These are phyloP conservation scores for Fagopyrum esculentum DNA, from an alignment of 148 eudicot species.

Conservation along the genomic window DNA sequence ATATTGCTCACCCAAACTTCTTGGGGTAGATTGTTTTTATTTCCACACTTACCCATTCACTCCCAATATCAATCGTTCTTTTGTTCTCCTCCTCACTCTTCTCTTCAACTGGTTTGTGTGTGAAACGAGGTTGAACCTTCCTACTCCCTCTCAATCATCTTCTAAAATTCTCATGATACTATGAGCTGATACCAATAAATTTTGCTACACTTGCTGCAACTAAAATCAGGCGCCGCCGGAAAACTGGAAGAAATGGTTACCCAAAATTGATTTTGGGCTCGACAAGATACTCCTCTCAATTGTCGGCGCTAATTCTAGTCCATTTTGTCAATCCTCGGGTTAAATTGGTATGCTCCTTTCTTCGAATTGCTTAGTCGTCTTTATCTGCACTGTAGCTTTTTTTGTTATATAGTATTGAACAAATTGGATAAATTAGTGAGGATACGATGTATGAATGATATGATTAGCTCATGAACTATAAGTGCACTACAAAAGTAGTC, in stretches of 20 bases:
- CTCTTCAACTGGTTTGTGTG: too few relatives aligned
- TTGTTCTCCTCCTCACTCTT: too few relatives aligned
- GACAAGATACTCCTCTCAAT: conserved; percentile 65
- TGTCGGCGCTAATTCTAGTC: conserved; percentile 81
- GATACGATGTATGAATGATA: not conserved
- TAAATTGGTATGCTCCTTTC: conserved; percentile 34
- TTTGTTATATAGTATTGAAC: not conserved
- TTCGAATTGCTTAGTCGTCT: not conserved
- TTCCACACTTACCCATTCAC: too few relatives aligned
- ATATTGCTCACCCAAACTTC: too few relatives aligned
- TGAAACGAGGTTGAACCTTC: too few relatives aligned
- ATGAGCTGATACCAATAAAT: too few relatives aligned
- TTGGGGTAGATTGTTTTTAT: too few relatives aligned
- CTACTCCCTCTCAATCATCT: too few relatives aligned
- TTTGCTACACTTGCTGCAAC: not conserved
- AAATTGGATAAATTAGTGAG: not conserved
- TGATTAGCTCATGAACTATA: not conserved
- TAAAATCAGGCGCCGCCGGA: not conserved
- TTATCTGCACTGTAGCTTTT: not conserved
- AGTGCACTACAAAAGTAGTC: not conserved
- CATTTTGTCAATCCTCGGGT: conserved; percentile 59
- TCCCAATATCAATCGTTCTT: too few relatives aligned
- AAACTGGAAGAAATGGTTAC: conserved; percentile 27
- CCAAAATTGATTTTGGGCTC: conserved; percentile 21
- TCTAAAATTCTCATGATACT: too few relatives aligned